Conservation (phyloP, 2,329 filamentous ascomycete genomes). For the Phaeosphaeria sp. region DNA sequence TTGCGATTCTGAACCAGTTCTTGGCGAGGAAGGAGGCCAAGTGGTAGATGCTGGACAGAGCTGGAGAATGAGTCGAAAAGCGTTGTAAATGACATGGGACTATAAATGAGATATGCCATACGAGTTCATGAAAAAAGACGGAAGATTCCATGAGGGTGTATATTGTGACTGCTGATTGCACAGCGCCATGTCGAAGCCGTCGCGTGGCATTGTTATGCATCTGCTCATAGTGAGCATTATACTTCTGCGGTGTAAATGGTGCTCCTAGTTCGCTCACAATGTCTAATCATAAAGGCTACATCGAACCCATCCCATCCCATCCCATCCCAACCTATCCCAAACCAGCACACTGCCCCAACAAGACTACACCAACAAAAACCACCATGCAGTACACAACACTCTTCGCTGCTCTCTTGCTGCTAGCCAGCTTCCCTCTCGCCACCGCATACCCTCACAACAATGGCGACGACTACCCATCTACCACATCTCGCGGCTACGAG, state of each 20-base stretch:
- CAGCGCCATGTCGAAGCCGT: background rate
- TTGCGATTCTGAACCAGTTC: conserved; percentile 76
- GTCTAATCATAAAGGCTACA: too few relatives aligned
- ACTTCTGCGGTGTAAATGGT: too few relatives aligned
- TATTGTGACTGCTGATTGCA: background rate
- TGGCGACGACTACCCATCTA: too few relatives aligned
- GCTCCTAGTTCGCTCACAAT: too few relatives aligned
- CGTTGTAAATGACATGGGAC: background rate
- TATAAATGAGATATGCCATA: background rate
- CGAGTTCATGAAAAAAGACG: background rate
- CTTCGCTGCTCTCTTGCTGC: background rate
- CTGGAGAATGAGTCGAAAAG: background rate
- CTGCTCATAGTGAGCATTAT: background rate
- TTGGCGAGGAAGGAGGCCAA: conserved; percentile 41
- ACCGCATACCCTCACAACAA: too few relatives aligned
- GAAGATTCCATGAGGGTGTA: background rate
- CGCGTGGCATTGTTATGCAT: background rate
- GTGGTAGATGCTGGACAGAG: conserved; percentile 23
- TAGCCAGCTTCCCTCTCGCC: too few relatives aligned
- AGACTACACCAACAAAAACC: background rate
- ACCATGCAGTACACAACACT: background rate
- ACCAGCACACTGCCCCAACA: too few relatives aligned
- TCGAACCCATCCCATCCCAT: background rate
- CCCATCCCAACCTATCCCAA: background rate
- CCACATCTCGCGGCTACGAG: too few relatives aligned